Percentiles rank a stretch among this genome's conserved stretches.
Conservation (phyloP, 768 basidiomycete genomes). For the Agrocybe pediades region DNA sequence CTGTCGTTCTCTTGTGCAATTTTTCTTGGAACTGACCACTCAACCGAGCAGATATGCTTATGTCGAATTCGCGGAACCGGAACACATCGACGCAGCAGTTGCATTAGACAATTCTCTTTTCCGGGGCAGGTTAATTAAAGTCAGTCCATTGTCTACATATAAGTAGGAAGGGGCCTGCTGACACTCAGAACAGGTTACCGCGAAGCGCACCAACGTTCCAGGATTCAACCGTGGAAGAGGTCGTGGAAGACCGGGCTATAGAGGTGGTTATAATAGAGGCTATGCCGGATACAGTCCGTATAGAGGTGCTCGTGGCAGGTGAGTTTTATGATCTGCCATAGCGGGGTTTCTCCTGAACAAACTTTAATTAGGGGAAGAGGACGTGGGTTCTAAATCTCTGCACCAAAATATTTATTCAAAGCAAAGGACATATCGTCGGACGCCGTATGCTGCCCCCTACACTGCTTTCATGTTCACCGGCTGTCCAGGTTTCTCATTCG, state of each 20-base stretch:
- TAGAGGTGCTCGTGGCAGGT: constrained; percentile 74
- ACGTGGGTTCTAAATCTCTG: constrained; percentile 59
- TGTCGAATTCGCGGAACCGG: constrained; percentile 95
- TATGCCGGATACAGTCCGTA: constrained; percentile 63
- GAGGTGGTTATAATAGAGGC: constrained; percentile 45
- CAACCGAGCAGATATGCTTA: constrained; percentile 79
- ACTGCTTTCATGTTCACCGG: not conserved
- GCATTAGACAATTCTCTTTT: constrained; percentile 97
- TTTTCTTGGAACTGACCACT: constrained; percentile 3
- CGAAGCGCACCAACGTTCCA: constrained; percentile 95
- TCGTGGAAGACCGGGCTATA: constrained; percentile 58
- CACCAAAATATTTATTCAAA: not conserved
- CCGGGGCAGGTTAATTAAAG: constrained; percentile 91
- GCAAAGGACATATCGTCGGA: no score
- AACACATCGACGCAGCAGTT: constrained; percentile 87
- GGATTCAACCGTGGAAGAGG: constrained; percentile 87
- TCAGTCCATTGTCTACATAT: constrained; percentile 24
- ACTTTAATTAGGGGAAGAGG: constrained; percentile 48
- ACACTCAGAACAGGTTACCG: constrained; percentile 66
- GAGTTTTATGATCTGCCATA: constrained; percentile 22
- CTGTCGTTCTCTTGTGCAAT: not conserved
- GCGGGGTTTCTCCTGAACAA: constrained; percentile 1
- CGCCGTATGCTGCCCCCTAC: not conserved
- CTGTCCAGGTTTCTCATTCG: not conserved
- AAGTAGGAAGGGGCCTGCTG: not conserved